phyloP scores from a whole-genome alignment of 208 protist genomes.

The Leishmania gerbilli region DNA sequence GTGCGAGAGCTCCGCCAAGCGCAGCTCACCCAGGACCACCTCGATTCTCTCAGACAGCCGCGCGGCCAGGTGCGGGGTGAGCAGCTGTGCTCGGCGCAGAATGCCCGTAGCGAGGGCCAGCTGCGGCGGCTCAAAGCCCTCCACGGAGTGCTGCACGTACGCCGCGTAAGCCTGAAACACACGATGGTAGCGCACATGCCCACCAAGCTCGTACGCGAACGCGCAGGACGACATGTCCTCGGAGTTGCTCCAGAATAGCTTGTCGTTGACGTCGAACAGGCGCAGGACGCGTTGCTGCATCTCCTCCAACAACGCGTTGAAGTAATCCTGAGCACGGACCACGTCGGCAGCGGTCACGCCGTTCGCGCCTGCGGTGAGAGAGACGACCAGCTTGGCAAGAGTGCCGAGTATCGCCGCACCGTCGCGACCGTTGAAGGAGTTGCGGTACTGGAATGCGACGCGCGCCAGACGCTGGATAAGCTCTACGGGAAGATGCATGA shows the following conservation, averaged over 20 bases:
- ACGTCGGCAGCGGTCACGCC: slow-evolving; percentile 43
- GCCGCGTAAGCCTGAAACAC: slow-evolving; percentile 63
- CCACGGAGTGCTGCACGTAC: slow-evolving; percentile 55
- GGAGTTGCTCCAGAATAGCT: slow-evolving; percentile 53
- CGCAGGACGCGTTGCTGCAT: slow-evolving; percentile 56
- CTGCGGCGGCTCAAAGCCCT: slow-evolving; percentile 67
- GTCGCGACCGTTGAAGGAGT: slow-evolving; percentile 43
- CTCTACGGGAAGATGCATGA: slow-evolving; percentile 48
- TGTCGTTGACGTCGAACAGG: slow-evolving; percentile 52
- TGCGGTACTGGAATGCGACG: slow-evolving; percentile 50
- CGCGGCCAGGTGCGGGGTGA: slow-evolving; percentile 53
- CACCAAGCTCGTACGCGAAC: slow-evolving; percentile 84
- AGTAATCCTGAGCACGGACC: slow-evolving; percentile 48
- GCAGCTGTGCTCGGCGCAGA: slow-evolving; percentile 69
- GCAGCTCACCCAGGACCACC: slow-evolving; percentile 72
- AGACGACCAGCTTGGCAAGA: slow-evolving; percentile 52
- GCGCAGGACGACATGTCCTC: slow-evolving; percentile 67
- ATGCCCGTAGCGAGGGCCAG: slow-evolving; percentile 83
- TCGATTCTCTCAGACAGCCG: slow-evolving; percentile 68
- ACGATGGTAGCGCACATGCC: slow-evolving; percentile 55
- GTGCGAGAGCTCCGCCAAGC: slow-evolving; percentile 78
- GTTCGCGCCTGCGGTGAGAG: slow-evolving; percentile 43
- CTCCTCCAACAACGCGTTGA: slow-evolving; percentile 70
- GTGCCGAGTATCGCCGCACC: slow-evolving; percentile 52
- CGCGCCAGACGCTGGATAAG: slow-evolving; percentile 59